These are phyloP conservation scores for Backusella liffmaniae DNA, from an alignment of 192 early-diverging fungal genomes.

Conservation along the genomic window DNA sequence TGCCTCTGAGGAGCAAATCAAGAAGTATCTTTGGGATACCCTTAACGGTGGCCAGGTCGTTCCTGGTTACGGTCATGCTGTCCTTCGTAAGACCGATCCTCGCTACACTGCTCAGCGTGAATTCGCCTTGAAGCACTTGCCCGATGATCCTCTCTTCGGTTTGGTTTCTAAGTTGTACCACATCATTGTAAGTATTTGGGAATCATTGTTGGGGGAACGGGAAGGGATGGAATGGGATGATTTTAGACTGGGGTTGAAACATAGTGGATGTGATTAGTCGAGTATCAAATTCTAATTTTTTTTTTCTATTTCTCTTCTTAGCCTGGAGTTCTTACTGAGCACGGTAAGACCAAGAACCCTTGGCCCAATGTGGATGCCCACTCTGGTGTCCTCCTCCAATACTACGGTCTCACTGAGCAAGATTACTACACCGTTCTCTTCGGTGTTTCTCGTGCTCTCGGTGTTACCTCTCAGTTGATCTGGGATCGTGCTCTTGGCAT, in stretches of 20 bases:
- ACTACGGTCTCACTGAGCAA: conserved; percentile 96
- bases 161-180: conserved; percentile 96
- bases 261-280: background rate
- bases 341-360: conserved; percentile 99
- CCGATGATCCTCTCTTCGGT: conserved; percentile 95
- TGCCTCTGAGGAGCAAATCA: conserved; percentile 90
- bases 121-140: conserved; percentile 98
- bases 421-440: conserved; percentile 99
- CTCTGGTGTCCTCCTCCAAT: conserved; percentile 94
- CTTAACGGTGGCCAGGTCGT: conserved; percentile 96
- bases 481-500: conserved; percentile 98
- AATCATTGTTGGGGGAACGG: background rate
- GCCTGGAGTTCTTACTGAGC: conserved; percentile 93
- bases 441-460: conserved; percentile 97
- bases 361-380: conserved; percentile 99
- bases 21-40: conserved; percentile 95
- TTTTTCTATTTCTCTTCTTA: background rate
- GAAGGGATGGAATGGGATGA: background rate
- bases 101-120: conserved; percentile 98
- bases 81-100: conserved; percentile 93
- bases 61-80: conserved; percentile 98
- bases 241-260: background rate
- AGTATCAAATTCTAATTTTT: background rate
- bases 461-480: conserved; percentile 92
- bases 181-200: conserved; percentile 58